A percentile compares a stretch with the other conserved stretches of the same genome.
phyloP scores from a whole-genome alignment of 2,329 filamentous ascomycete species.

The Leptographium wingfieldii region DNA sequence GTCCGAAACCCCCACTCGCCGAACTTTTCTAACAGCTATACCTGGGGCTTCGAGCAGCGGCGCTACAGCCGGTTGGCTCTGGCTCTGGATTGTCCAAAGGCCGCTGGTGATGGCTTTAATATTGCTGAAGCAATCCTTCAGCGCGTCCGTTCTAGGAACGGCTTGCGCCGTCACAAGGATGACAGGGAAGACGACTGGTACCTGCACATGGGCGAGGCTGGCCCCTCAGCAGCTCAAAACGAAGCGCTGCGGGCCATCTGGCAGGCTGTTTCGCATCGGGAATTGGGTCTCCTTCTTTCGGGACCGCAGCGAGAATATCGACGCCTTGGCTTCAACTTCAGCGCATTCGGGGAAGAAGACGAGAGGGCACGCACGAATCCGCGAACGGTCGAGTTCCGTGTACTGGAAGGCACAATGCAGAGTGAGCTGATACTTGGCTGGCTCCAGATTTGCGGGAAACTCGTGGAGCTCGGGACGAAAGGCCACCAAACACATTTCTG shows the following conservation, averaged over 20 bases:
- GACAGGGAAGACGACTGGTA: conserved; percentile 11
- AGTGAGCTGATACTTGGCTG: conserved; percentile 20
- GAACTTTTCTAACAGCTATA: conserved; percentile 24
- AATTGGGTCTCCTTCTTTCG: conserved; percentile 24
- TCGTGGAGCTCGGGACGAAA: conserved; percentile 18
- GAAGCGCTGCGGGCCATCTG: conserved; percentile 20
- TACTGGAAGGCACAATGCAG: conserved; percentile 24
- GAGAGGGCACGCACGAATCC: conserved; percentile 21
- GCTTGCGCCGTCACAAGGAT: conserved; percentile 2
- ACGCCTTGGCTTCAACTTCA: conserved; percentile 28
- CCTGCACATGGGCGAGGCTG: conserved; percentile 8
- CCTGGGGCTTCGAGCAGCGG: conserved; percentile 23
- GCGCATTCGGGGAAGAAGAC: conserved; percentile 24
- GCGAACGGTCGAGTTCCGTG: conserved; percentile 25
- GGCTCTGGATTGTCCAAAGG: conserved; percentile 2
- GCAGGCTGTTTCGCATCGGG: conserved; percentile 14
- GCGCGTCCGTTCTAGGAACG: not conserved
- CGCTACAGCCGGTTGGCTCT: conserved; percentile 21
- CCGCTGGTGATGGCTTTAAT: not conserved
- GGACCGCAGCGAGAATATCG: conserved; percentile 20
- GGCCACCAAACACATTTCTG: conserved; percentile 6
- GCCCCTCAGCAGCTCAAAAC: not conserved
- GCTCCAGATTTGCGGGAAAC: conserved; percentile 20
- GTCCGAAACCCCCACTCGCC: conserved; percentile 24
- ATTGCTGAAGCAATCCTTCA: conserved; percentile 5